A percentile compares a stretch with the other conserved stretches of the same genome.
Conservation (phyloP, 2,329 filamentous ascomycete species). For the Ceratocystis albifundus region DNA sequence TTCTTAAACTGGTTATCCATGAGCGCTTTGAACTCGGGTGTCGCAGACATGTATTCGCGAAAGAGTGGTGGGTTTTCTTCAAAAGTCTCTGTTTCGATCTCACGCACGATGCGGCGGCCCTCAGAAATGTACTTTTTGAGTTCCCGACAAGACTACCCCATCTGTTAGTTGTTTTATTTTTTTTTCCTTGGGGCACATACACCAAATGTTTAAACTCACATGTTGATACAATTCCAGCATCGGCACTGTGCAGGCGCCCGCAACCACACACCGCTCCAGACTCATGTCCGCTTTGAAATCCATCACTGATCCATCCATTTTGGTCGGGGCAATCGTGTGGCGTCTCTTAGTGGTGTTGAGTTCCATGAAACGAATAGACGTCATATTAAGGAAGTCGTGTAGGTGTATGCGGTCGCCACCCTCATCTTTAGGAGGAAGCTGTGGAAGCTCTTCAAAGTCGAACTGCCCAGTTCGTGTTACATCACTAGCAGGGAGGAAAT, state of each 20-base stretch:
- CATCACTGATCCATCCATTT: conserved; percentile 33
- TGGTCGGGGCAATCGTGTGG: conserved; percentile 59
- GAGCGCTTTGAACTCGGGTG: conserved; percentile 66
- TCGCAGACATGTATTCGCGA: conserved; percentile 77
- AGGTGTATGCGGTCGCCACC: conserved; percentile 60
- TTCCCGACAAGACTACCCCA: conserved; percentile 72
- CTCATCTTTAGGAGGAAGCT: conserved; percentile 30
- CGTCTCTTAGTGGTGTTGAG: conserved; percentile 89
- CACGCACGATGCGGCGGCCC: conserved; percentile 75
- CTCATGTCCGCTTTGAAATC: conserved; percentile 42
- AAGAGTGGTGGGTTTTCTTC: conserved; percentile 87
- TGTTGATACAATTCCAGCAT: conserved; percentile 83
- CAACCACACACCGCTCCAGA: conserved; percentile 70
- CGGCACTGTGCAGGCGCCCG: conserved; percentile 80
- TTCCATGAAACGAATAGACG: conserved; percentile 96
- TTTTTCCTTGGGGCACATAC: neutral
- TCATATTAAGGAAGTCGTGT: conserved; percentile 88
- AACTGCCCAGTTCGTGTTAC: conserved; percentile 15
- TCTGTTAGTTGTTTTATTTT: conserved; percentile 17
- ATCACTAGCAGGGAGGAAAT: conserved; percentile 26
- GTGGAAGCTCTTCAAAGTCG: conserved; percentile 34
- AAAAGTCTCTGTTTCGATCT: conserved; percentile 79
- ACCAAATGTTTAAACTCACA: conserved; percentile 11
- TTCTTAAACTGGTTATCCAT: conserved; percentile 99
- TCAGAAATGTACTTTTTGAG: conserved; percentile 95